Conservation (phyloP, 2,329 filamentous ascomycete species). For the Penicillium oxalicum region DNA sequence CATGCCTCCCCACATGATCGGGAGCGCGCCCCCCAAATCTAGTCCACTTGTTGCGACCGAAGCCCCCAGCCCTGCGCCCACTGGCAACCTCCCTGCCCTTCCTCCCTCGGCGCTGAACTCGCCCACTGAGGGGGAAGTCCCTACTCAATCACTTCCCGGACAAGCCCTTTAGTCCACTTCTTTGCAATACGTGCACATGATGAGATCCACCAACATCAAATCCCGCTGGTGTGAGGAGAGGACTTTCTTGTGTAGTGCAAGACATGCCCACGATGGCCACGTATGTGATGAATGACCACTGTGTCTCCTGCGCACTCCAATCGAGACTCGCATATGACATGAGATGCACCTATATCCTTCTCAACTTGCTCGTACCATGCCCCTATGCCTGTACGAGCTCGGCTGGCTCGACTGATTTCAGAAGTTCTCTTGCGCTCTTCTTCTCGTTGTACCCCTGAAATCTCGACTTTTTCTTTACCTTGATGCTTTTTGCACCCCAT, state of each 20-base stretch:
- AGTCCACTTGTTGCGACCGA: conserved; percentile 25
- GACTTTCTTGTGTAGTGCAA: conserved; percentile 14
- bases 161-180: conserved; percentile 29
- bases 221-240: conserved; percentile 14
- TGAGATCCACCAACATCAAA: conserved; percentile 4
- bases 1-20: conserved; percentile 20
- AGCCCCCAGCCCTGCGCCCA: conserved; percentile 26
- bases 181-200: background rate
- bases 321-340: no score
- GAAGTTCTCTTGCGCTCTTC: background rate
- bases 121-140: conserved; percentile 38
- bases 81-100: conserved; percentile 38
- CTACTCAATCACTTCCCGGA: conserved; percentile 53
- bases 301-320: background rate
- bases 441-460: background rate
- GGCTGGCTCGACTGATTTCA: no score
- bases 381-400: no score
- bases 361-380: conserved; percentile 1
- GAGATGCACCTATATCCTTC: background rate
- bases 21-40: conserved; percentile 15
- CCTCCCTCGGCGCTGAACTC: conserved; percentile 33
- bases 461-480: no score
- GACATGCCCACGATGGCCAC: conserved; percentile 10
- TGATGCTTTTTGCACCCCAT: no score
- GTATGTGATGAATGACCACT: conserved; percentile 18